Evolutionary conservation across 345 rosid genomes (phyloP).

Genomic region (Salix koriyanagi): DNA sequence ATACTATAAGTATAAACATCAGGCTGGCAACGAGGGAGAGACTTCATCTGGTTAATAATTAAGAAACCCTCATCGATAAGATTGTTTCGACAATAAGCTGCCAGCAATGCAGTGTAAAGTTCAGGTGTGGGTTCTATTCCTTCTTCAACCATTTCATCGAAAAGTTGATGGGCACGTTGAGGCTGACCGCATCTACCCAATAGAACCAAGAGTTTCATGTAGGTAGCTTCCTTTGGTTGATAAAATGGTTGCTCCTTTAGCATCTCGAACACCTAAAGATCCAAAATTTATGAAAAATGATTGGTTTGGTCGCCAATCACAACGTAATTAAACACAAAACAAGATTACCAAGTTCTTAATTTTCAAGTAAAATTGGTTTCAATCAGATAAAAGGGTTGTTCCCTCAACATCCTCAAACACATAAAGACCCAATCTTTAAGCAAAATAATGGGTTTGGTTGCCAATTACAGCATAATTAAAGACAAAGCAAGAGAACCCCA

Average conservation of each 20-base stretch:
- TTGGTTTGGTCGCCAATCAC: neutral
- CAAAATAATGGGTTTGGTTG: neutral
- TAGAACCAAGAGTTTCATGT: slow-evolving; percentile 73
- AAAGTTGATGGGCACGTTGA: slow-evolving; percentile 57
- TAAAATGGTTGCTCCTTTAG: slow-evolving; percentile 66
- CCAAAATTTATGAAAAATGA: neutral
- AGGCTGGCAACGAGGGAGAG: slow-evolving; percentile 68
- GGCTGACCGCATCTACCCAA: slow-evolving; percentile 71
- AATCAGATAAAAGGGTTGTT: neutral
- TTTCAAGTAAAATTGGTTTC: neutral
- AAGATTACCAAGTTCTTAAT: neutral
- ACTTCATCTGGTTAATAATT: slow-evolving; percentile 56
- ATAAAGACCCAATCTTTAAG: neutral
- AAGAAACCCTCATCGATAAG: slow-evolving; percentile 65
- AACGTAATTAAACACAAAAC: neutral
- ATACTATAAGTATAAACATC: slow-evolving; percentile 77
- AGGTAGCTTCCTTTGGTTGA: slow-evolving; percentile 74
- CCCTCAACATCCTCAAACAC: neutral
- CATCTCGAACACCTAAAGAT: slow-evolving; percentile 37
- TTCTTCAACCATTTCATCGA: slow-evolving; percentile 74
- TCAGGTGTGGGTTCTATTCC: slow-evolving; percentile 65
- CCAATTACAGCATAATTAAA: neutral
- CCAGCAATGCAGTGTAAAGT: slow-evolving; percentile 77
- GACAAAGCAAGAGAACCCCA: neutral
- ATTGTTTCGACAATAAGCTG: slow-evolving; percentile 62